These are phyloP conservation scores for Podosphaera aphanis DNA, from an alignment of 2,329 filamentous ascomycete species.

Conservation along the genomic window DNA sequence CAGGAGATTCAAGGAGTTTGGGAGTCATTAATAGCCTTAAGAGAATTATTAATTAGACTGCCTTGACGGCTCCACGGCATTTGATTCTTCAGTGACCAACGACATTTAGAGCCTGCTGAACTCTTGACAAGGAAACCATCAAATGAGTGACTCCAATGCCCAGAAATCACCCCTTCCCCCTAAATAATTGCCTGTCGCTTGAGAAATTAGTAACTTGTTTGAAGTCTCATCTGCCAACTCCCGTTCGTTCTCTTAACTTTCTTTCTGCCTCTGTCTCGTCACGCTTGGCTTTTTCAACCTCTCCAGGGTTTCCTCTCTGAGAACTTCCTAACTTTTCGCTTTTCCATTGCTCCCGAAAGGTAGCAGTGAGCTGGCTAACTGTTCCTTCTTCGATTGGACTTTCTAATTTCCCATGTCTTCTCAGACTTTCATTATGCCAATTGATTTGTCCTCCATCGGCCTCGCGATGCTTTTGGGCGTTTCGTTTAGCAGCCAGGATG, in stretches of 20 bases:
- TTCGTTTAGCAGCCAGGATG: constrained; percentile 41
- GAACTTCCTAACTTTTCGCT: not conserved
- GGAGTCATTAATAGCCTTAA: too few relatives aligned
- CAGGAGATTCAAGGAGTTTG: not conserved
- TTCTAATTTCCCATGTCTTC: constrained; percentile 26
- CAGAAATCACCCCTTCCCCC: too few relatives aligned
- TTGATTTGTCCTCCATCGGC: constrained; percentile 30
- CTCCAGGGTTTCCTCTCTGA: not conserved
- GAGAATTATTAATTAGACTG: not conserved
- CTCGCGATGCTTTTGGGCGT: constrained; percentile 34
- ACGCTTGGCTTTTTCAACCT: not conserved
- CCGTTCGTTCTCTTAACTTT: constrained; percentile 7
- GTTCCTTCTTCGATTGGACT: constrained; percentile 16
- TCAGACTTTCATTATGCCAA: constrained; percentile 29
- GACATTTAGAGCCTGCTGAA: too few relatives aligned
- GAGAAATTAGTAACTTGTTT: too few relatives aligned
- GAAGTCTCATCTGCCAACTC: constrained; percentile 1
- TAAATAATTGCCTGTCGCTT: too few relatives aligned
- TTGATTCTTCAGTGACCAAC: too few relatives aligned
- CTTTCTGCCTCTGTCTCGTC: constrained; percentile 10
- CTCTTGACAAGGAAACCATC: too few relatives aligned
- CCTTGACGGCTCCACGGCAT: too few relatives aligned
- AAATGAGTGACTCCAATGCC: too few relatives aligned
- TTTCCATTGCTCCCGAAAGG: constrained; percentile 4
- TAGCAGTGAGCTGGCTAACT: constrained; percentile 13